Evolutionary conservation across 371 early-diverging fungal species (phyloP), one percentile per base, ranked within the genome.

Genomic region (Lichtheimia ramosa): DNA sequence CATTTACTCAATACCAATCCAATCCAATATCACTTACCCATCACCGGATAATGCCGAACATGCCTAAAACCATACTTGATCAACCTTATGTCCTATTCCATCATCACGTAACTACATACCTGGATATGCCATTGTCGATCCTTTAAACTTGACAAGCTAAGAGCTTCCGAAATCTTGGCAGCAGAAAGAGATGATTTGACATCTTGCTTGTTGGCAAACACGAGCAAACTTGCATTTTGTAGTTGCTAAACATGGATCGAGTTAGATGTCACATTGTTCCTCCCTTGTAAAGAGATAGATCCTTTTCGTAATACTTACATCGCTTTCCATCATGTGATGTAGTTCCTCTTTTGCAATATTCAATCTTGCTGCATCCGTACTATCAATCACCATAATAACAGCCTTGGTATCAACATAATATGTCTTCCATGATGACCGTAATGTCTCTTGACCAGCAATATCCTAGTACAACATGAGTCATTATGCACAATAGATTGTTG

Each of bases 61-160:
- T 10, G 88, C 78, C 82, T 82, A 58, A 46, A 49, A 54, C 3
- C 53, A 52, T 27, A 41, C 24, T 16, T 41, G 14, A 46, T 21
- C 28, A 52, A 20, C 55, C 20, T 41, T 8, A 41, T 53, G n/a
- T 41, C 12, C 27, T 13, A 5, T 12, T 58, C 12, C 28, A 7
- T 39, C 12, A n/a, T 40, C 8, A 20, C 41, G 42, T 25, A 20
- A 50, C 25, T 18, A 61, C 55, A 66, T 69, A 82, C 88, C 70
- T 89, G 89, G 51, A 90, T 89, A 66, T 88, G 88, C 89, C 89
- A 90, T 61, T 87, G 86, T 50, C 85, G 74, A 70, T 90, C 89
- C 58, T 86, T 83, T 28, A 90, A 61, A 51, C 77, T 80, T 8
- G 85, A 77, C 48, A 90, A 66, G 7, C 79, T 79, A 56, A 90